Evolutionary conservation across 2,329 filamentous ascomycete genomes (phyloP), one percentile per base, ranked within the genome.

Genomic region (Penicillium olsonii): DNA sequence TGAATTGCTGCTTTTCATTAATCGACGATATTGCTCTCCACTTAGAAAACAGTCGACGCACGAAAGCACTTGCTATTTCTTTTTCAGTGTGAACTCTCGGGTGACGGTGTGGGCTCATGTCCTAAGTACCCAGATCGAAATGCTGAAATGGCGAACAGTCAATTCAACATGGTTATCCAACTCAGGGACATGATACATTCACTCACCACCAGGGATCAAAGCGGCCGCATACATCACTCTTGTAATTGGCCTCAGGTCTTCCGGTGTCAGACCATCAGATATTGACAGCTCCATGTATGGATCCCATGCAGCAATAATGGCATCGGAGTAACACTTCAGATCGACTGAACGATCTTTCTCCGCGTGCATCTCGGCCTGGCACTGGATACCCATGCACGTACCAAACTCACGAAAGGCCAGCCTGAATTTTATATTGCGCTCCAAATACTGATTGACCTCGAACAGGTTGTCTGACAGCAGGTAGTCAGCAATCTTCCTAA

Each of bases 201-300:
- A 69, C 77, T 76, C 57, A 82, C 80, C 78, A 56, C 80, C 80
- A 4, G 79, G 78, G 42, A 80, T 73, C 55, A 83, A 56, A 27
- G 79, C 79, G 4, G 79, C 70, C 12, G 80, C 77, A 67, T 81
- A 82, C 80, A 84, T 84, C 33, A 79, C 79, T 18, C 73, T 64
- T 4, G 78, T 82, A 34, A 84, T 84, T 0, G 80, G 79, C 37
- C 70, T 66, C 54, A 83, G 57, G 38, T 79, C 78, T 4, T 72
- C 61, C 12, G 73, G 67, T 1, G 72, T 63, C 17, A 67, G 55
- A 14, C 57, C 56, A 18, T 63, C 53, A 2, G 64, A 57, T 39
- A 70, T 60, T 14, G 68, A 62, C 7, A 66, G 50, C n/a, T 72
- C 62, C 63, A 72, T 70, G 45, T 69, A 67, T 9, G 69, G 65